Base-by-base conservation (phyloP, 768 basidiomycete genomes). In the Rhodotorula taiwanensis region DNA sequence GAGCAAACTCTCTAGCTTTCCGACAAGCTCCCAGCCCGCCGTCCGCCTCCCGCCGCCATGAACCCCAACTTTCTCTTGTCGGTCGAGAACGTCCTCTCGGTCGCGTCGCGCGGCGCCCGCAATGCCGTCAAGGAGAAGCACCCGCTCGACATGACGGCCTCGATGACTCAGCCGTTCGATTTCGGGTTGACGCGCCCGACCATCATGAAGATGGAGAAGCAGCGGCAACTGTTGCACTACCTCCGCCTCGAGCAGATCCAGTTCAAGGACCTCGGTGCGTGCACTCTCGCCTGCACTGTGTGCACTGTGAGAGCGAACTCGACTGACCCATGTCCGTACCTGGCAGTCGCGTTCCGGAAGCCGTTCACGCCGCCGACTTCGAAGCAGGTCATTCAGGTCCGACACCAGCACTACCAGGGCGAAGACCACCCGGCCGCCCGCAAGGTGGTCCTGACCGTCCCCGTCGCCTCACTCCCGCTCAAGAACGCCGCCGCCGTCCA, bases 221-320 rank as follows among this genome's bases (percentile, higher is more conserved):
- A 91, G 69, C 81, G 89, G 36, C 81, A 87, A 72, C 78, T 82
- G 49, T 76, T 91, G 47, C 81, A 88, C 69, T 88, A 90, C 74
- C 77, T 93, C 73, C 82, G 90, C 55, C 80, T 92, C 66, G 87
- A 68, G 90, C 94, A 76, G 83, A 89, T 81, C 86, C 87, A 27
- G 84, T 87, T 74, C 83, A 94, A 54, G 84, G 88, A 71, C 86
- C 92, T 91, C 61, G 73, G 79, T 74, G 41, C 52, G 56, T 60
- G 1, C 23, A 14, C 49, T 34, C 39, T 27, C 62, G 36, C 36
- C 36, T 10, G 16, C 10, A 39, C 13, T 5, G 25, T 13, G 33
- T 1, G n/a, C 28, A 20, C 39, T 9, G 23, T n/a, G n/a, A n/a
- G 0, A 25, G 5, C 43, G 41, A 16, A 27, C 45, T 27, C n/a